These are phyloP conservation scores for Cucumis variabilis DNA, from an alignment of 331 rosid genomes.

Conservation along the genomic window DNA sequence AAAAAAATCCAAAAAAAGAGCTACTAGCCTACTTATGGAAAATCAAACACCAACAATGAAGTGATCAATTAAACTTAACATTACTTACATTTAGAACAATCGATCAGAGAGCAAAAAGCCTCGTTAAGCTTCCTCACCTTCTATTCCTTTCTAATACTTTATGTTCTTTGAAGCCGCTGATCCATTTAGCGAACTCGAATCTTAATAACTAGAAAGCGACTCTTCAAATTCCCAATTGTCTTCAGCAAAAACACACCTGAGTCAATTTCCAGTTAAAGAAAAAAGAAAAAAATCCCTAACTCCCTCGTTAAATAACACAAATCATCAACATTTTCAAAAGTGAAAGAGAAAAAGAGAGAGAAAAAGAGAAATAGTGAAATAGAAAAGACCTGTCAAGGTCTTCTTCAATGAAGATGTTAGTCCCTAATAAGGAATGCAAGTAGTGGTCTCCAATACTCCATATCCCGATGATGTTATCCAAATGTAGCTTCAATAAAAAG, in stretches of 20 bases:
- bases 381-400: constrained; percentile 67
- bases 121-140: constrained; percentile 77
- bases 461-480: constrained; percentile 14
- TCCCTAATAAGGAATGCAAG: constrained; percentile 81
- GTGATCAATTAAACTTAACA: constrained; percentile 39
- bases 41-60: background rate
- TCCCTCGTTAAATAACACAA: too few relatives aligned
- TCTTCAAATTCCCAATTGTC: constrained; percentile 82
- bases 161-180: constrained; percentile 88
- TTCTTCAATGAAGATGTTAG: constrained; percentile 68
- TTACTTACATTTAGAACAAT: constrained; percentile 95
- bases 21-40: background rate
- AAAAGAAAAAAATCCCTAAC: background rate
- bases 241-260: background rate
- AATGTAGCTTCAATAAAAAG: constrained; percentile 11
- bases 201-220: constrained; percentile 70
- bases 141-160: constrained; percentile 79
- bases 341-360: background rate
- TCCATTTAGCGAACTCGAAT: constrained; percentile 90
- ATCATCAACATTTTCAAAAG: background rate
- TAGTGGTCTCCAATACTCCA: constrained; percentile 75
- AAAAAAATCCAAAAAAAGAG: background rate
- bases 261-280: background rate
- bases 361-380: background rate
- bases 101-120: constrained; percentile 88